Base-by-base conservation (phyloP, 192 early-diverging fungal genomes). In the Backusella tarrabulga region DNA sequence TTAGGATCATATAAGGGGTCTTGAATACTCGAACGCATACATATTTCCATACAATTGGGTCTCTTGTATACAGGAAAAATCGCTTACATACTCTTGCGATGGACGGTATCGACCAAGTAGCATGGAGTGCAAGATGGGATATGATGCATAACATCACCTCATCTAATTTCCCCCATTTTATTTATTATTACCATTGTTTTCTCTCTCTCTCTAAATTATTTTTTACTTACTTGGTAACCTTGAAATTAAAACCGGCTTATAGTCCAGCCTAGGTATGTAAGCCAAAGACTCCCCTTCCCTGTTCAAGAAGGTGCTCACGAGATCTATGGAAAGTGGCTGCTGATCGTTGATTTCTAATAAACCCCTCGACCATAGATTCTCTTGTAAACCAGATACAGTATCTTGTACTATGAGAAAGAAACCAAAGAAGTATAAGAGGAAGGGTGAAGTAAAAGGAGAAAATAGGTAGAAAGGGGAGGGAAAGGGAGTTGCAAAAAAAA, bases 51-150 rank as follows among this genome's bases (percentile, higher is more conserved):
- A 85, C 36, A 21, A 75, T 75, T 67, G 67, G 72, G 12, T 77
- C 76, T 29, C 77, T 72, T n/a, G 81, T 79, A n/a, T 81, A 44
- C 23, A 83, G 40, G 11, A 76, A 83, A 32, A 85, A 85, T n/a
- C 71, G 73, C 50, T 79, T 83, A 60, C 84, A 85, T 4, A 68
- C 76, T 9, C 79, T 52, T 23, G 79, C 79, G 76, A 83, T 79
- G 12, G 44, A 56, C 12, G 77, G 70, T 67, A 85, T 46, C 35
- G 79, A 74, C 12, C 68, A 67, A 36, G 81, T 46, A n/a, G 76
- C 76, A 34, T 68, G 52, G 6, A 79, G 32, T 11, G 78, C 41
- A 6, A 83, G 26, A 36, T 77, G 67, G 12, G 74, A 21, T 29
- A 85, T 41, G 4, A 85, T 80, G 26, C 63, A 66, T 12, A 77